Evolutionary conservation across 108 stramenopile genomes (phyloP), one percentile per base, ranked within the genome.

Genomic region (Skeletonema tropicum): DNA sequence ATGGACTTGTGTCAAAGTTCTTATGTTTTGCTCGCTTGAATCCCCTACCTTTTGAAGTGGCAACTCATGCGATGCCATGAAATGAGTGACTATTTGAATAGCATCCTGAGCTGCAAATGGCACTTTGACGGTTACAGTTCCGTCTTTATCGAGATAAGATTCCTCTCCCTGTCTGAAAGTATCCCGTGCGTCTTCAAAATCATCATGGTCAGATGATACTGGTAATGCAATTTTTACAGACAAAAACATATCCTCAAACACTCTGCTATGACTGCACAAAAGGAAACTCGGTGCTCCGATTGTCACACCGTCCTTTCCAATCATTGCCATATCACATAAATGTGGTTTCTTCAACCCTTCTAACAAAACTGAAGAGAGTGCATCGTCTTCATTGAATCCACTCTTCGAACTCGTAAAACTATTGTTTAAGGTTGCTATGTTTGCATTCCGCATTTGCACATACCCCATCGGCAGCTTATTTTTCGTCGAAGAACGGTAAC

Each of bases 1-100:
- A 41, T 75, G n/a, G 38, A 75, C 26, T 75, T 75, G 65, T 4
- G 65, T 60, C 42, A 75, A 60, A 32, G 30, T 65, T 21, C 74
- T 57, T 14, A 67, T 6, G 42, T 75, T 65, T 21, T 38, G 0
- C 38, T 67, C 57, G 19, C 26, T 60, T 13, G 49, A 36, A 35
- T 68, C 67, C 15, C 46, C 35, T 57, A 35, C 33, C 35, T 13
- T 48, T 21, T 12, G n/a, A 3, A 5, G 19, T 7, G 74, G 74
- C 14, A 75, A 45, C 14, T 33, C 42, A 19, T 57, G 74, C 19
- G 74, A 42, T 5, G 66, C 74, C 42, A 75, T 31, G 19, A 75
- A 67, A 57, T 75, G 74, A 25, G 61, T 25, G 23, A 35, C n/a
- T 1, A 41, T 58, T 23, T 65, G 57, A 6, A 75, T 75, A 17